Percentiles rank a stretch among this genome's conserved stretches.
Conservation (phyloP, 306 rosid species). For the Cucumis hystrix region DNA sequence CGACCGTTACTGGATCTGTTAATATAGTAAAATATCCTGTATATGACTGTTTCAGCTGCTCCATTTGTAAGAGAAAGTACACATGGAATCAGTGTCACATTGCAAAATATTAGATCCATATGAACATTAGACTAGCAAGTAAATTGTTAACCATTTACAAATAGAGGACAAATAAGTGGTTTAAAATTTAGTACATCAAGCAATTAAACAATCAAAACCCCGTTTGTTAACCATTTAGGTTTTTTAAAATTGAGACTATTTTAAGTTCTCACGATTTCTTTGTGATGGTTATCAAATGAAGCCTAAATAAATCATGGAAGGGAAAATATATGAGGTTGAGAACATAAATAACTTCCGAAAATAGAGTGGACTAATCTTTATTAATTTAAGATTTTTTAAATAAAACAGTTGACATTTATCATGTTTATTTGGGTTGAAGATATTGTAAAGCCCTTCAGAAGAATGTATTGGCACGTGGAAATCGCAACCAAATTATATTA, state of each 20-base stretch:
- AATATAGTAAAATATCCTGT: conserved; percentile 89
- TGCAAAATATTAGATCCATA: neutral
- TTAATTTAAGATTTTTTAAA: neutral
- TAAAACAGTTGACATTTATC: neutral
- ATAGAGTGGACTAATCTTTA: neutral
- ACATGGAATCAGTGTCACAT: neutral
- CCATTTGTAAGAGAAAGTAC: conserved; percentile 18
- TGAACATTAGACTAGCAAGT: neutral
- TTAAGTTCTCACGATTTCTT: too few relatives aligned
- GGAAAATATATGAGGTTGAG: neutral
- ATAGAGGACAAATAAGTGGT: neutral
- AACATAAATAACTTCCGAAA: neutral
- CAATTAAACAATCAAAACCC: neutral
- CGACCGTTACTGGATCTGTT: conserved; percentile 79
- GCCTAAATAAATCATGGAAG: neutral
- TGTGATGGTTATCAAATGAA: neutral
- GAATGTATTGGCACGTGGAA: neutral
- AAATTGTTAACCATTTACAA: neutral
- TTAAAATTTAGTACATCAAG: neutral
- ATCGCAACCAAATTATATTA: neutral
- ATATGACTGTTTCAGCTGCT: conserved; percentile 98
- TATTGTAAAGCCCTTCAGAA: neutral
- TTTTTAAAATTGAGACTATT: too few relatives aligned
- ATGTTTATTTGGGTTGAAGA: neutral
- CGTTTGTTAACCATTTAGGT: too few relatives aligned